Base-by-base conservation (phyloP, 768 basidiomycete species). In the Leucosporidium scottii region DNA sequence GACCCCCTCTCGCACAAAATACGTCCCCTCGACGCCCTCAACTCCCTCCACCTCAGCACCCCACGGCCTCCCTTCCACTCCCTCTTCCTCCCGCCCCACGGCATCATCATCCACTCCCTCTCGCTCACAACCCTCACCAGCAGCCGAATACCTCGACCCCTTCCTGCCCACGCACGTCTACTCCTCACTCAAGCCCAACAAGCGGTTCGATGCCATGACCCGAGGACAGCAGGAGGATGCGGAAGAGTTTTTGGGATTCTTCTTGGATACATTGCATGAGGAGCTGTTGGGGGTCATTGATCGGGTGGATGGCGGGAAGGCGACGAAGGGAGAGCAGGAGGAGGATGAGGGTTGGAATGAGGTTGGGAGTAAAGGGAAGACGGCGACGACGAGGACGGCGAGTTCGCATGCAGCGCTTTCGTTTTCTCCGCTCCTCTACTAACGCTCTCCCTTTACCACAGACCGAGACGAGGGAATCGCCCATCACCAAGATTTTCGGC, bases 201-300 rank as follows among this genome's bases (percentile, higher is more conserved):
- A 91, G 79, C 83, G 89, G 70, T 97, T 97, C 75, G 93, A 93
- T 75, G 85, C 83, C 56, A 97, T 97, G 93, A 71, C 91, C 85
- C 86, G 90, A 48, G 93, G 93, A 0, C 90, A 92, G 66, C 94
- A 99, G 79, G 94, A 99, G 77, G 94, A 99, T 66, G 94, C 93
- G 15, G 93, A 99, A 78, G 94, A 99, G 78, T 98, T 96, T 78
- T 82, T 98, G n/a, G 94, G 94, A 4, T 97, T 96, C 80, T 94
- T 91, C 79, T 82, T 97, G 30, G 92, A 97, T 74, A 90, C 92
- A 0, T 81, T 99, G 8, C 91, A 94, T 77, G 94, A 99, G 77
- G 94, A 98, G 79, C 77, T 97, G 17, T 79, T 90, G 5, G 81
- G 82, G 4, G 51, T 67, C 18, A 51, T 69, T 25, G 68, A 63